These are phyloP conservation scores for Leccinum solheimii DNA, from an alignment of 1,284 basidiomycete genomes.

Conservation along the genomic window DNA sequence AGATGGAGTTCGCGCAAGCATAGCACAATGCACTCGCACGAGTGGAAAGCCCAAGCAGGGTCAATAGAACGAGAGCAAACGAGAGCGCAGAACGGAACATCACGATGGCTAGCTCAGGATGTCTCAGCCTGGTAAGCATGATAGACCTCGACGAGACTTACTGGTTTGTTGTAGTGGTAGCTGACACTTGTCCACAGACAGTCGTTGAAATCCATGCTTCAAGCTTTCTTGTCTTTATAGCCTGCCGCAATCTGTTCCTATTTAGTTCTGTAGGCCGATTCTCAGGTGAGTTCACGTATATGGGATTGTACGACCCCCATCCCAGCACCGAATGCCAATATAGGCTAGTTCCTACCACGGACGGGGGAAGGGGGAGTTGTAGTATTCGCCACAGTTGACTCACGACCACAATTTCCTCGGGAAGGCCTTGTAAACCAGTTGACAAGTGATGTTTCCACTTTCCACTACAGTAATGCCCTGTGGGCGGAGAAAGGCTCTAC, in stretches of 20 bases:
- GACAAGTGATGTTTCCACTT: no score
- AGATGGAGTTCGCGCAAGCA: slow-evolving; percentile 13
- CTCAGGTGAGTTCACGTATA: background rate
- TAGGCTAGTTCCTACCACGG: background rate
- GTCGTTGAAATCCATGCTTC: background rate
- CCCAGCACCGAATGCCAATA: background rate
- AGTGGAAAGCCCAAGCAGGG: slow-evolving; percentile 12
- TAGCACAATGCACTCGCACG: slow-evolving; percentile 6
- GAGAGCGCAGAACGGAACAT: slow-evolving; percentile 8
- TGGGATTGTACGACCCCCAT: background rate
- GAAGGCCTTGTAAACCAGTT: no score
- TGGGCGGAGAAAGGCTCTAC: no score
- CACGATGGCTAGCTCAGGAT: background rate
- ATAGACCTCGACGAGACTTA: background rate
- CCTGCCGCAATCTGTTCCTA: background rate
- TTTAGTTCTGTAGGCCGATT: background rate
- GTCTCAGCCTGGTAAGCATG: background rate
- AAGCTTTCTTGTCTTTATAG: background rate
- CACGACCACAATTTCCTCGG: no score
- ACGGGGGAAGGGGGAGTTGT: background rate
- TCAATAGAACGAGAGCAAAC: slow-evolving; percentile 1
- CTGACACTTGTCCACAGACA: background rate
- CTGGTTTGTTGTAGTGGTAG: background rate
- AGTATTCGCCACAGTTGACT: no score
- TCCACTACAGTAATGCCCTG: no score